Percentiles rank a stretch among this genome's conserved stretches.
Conservation (phyloP, 2,329 filamentous ascomycete genomes). For the Sclerotinia sclerotiorum region DNA sequence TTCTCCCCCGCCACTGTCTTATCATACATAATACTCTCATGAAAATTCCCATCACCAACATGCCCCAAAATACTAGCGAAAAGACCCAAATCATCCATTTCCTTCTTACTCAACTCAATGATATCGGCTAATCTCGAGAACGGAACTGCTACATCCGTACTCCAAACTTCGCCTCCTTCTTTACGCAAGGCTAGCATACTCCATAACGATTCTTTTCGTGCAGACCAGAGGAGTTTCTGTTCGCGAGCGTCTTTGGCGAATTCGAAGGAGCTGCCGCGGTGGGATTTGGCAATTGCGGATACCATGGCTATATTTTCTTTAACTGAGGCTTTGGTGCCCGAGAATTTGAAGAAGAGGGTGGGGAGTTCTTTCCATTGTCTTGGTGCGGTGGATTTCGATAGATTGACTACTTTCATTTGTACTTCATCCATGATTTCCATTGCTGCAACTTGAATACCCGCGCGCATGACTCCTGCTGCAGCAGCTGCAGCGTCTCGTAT, state of each 20-base stretch:
- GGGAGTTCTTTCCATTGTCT: conserved; percentile 72
- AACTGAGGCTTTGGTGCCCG: conserved; percentile 75
- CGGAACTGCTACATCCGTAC: conserved; percentile 81
- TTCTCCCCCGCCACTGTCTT: conserved; percentile 66
- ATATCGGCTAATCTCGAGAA: conserved; percentile 74
- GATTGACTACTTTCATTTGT: conserved; percentile 81
- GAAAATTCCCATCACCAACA: conserved; percentile 93
- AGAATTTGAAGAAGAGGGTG: conserved; percentile 83
- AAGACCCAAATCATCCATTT: conserved; percentile 80
- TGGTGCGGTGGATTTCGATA: conserved; percentile 66
- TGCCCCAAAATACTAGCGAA: conserved; percentile 89
- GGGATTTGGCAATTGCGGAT: conserved; percentile 61
- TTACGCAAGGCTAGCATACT: conserved; percentile 71
- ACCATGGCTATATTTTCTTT: conserved; percentile 73
- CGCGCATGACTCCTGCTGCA: conserved; percentile 73
- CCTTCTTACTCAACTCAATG: conserved; percentile 80
- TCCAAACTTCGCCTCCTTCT: conserved; percentile 72
- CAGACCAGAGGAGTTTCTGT: conserved; percentile 75
- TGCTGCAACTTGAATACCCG: conserved; percentile 43
- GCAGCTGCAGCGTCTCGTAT: conserved; percentile 75
- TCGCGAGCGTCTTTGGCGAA: conserved; percentile 72
- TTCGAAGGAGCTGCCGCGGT: conserved; percentile 68
- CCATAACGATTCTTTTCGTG: conserved; percentile 82
- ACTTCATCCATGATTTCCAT: conserved; percentile 85
- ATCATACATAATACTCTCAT: conserved; percentile 89